These are phyloP conservation scores for Helotiales sp. DNA, from an alignment of 2,329 filamentous ascomycete species.

Conservation along the genomic window DNA sequence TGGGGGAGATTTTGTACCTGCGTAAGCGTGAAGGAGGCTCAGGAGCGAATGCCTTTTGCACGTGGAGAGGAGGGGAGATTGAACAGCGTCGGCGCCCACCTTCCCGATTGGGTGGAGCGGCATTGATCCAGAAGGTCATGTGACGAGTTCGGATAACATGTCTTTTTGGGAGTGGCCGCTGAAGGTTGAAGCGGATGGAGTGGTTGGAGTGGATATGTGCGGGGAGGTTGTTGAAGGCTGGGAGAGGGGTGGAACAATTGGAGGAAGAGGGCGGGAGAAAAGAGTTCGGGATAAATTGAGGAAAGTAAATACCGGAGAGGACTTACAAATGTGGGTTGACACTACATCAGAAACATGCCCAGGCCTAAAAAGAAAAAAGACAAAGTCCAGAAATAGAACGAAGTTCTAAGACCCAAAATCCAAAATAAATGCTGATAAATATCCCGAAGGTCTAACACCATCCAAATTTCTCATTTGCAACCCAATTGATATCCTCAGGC, in stretches of 20 bases:
- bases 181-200: no score
- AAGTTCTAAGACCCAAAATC: not conserved
- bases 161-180: no score
- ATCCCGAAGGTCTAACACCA: no score
- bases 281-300: not conserved
- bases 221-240: no score
- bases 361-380: no score
- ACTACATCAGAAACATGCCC: no score
- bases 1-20: conserved; percentile 3
- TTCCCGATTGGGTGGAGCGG: conserved; percentile 13
- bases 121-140: not conserved
- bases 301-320: no score
- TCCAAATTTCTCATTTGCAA: conserved; percentile 77
- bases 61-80: not conserved
- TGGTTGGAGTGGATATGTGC: no score
- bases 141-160: no score
- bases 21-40: not conserved
- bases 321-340: no score
- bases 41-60: conserved; percentile 8
- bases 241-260: not conserved
- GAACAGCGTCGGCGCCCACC: not conserved
- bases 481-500: conserved; percentile 67
- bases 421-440: not conserved
- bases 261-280: not conserved
- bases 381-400: not conserved